phyloP scores from a whole-genome alignment of 805 yeast species.

The Kurtzmaniella fragi region DNA sequence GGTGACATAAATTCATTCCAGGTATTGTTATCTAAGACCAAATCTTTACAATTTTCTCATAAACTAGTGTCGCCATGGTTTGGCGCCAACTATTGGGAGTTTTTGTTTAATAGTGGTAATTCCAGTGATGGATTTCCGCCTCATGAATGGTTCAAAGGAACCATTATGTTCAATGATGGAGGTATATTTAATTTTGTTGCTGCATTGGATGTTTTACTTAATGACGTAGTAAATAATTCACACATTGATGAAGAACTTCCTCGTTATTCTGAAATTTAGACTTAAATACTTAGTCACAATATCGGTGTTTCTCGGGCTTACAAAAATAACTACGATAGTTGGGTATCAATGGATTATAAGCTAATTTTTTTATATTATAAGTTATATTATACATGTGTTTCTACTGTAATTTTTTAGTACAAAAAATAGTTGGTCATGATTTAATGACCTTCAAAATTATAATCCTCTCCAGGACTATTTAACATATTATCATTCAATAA shows the following conservation, averaged over 20 bases:
- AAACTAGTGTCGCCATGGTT: conserved; percentile 47
- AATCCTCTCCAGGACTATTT: too few relatives aligned
- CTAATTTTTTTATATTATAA: background rate
- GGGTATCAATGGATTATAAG: background rate
- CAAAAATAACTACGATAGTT: too few relatives aligned
- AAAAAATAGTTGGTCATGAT: too few relatives aligned
- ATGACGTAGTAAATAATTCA: conserved; percentile 30
- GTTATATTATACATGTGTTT: background rate
- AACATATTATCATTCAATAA: too few relatives aligned
- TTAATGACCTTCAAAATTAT: too few relatives aligned
- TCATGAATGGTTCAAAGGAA: conserved; percentile 32
- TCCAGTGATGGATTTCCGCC: conserved; percentile 38
- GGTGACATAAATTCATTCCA: conserved; percentile 42
- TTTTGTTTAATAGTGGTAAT: conserved; percentile 31
- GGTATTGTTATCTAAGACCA: conserved; percentile 23
- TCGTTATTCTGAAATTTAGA: conserved; percentile 20
- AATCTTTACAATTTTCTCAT: conserved; percentile 30
- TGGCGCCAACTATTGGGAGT: conserved; percentile 47
- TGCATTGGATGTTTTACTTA: conserved; percentile 24
- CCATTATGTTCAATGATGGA: conserved; percentile 41
- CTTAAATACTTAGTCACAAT: background rate
- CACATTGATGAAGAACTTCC: conserved; percentile 45
- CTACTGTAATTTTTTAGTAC: too few relatives aligned
- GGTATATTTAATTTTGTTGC: conserved; percentile 42
- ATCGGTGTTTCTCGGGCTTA: too few relatives aligned